phyloP scores from a whole-genome alignment of 148 eudicot genomes.

The Dysphania ambrosioides region DNA sequence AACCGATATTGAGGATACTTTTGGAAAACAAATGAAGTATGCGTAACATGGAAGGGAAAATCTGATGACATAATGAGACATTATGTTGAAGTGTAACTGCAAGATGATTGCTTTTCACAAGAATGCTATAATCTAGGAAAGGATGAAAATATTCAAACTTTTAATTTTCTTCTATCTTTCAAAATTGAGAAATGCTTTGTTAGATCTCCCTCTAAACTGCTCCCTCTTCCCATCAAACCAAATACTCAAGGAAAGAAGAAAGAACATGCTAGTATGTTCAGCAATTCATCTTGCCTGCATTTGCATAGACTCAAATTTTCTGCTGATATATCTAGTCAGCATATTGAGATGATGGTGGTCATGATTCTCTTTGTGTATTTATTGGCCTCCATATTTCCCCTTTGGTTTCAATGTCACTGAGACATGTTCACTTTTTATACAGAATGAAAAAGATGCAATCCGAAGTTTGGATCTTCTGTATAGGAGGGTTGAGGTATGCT shows the following conservation, averaged over 20 bases:
- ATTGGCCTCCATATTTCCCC: slow-evolving; percentile 14
- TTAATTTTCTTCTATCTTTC: not conserved
- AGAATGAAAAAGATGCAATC: slow-evolving; percentile 94
- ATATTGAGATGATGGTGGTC: not conserved
- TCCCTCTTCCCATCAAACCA: not conserved
- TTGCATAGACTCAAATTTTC: not conserved
- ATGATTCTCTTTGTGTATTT: not conserved
- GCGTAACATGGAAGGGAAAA: not conserved
- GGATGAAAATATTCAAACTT: not conserved
- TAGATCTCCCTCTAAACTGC: not conserved
- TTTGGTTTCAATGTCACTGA: not conserved
- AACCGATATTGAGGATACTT: not conserved
- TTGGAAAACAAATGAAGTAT: not conserved
- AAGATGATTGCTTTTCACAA: not conserved
- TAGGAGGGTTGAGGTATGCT: slow-evolving; percentile 92
- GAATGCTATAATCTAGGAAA: not conserved
- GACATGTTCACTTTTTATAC: slow-evolving; percentile 20
- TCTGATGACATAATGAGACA: not conserved
- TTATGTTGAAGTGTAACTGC: not conserved
- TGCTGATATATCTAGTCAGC: not conserved
- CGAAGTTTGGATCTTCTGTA: slow-evolving; percentile 96
- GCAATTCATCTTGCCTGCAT: not conserved
- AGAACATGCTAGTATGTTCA: not conserved
- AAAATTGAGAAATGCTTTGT: not conserved
- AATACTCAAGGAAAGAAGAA: not conserved